Percentiles rank a stretch among this genome's conserved stretches.
phyloP scores from a whole-genome alignment of 225 moss, liverwort and hornwort species.

The Rhytidiadelphus loreus region DNA sequence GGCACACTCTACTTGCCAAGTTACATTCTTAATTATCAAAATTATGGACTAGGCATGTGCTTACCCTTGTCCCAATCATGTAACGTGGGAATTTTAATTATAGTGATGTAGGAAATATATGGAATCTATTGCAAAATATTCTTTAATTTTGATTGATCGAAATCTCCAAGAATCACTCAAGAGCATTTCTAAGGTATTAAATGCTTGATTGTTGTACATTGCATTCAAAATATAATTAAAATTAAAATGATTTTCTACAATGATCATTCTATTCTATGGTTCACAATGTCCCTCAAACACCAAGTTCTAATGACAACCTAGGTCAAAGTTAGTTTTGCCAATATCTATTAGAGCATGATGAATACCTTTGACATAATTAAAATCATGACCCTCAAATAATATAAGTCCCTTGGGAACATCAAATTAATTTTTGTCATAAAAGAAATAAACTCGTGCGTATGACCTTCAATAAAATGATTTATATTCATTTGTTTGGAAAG shows the following conservation, averaged over 20 bases:
- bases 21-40: neutral
- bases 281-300: neutral
- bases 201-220: neutral
- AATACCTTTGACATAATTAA: neutral
- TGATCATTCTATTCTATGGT: neutral
- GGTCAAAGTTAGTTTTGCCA: neutral
- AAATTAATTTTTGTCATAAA: neutral
- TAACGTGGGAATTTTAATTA: neutral
- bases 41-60: neutral
- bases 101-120: neutral
- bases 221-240: neutral
- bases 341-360: no score
- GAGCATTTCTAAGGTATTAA: fast-evolving
- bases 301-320: neutral
- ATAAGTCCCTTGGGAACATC: neutral
- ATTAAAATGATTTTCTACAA: no score
- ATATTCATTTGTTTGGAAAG: neutral
- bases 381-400: neutral
- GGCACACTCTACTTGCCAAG: neutral
- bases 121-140: neutral
- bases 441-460: fast-evolving
- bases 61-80: neutral
- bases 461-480: no score
- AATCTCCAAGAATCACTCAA: neutral
- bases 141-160: neutral